Percentiles rank a stretch among this genome's conserved stretches.
Evolutionary conservation across 768 basidiomycete species (phyloP).

Genomic region (Inosperma sp.): DNA sequence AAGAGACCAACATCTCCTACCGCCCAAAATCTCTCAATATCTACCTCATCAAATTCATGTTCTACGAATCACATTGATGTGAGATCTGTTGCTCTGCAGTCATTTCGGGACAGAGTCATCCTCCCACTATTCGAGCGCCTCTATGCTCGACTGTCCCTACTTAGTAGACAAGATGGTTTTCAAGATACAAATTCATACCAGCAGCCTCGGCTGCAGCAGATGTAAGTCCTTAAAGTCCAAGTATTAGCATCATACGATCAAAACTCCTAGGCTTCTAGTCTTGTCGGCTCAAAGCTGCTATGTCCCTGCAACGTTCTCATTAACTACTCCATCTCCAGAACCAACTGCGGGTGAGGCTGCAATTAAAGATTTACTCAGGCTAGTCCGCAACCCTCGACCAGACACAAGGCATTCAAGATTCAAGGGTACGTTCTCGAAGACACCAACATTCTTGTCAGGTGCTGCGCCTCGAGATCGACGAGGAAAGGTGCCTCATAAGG

Average conservation of each 20-base stretch:
- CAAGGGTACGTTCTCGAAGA: conserved; percentile 30
- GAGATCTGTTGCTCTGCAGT: conserved; percentile 69
- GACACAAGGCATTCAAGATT: conserved; percentile 30
- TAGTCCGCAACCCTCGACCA: conserved; percentile 52
- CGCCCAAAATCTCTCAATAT: conserved; percentile 45
- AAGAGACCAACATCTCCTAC: conserved; percentile 45
- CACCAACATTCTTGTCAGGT: conserved; percentile 68
- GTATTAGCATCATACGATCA: neutral
- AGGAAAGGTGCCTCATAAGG: conserved; percentile 64
- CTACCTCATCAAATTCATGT: conserved; percentile 29
- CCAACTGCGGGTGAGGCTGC: conserved; percentile 65
- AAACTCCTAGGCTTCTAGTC: conserved; percentile 57
- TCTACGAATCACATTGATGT: conserved; percentile 67
- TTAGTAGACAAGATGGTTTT: conserved; percentile 52
- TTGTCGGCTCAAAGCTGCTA: conserved; percentile 66
- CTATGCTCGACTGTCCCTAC: conserved; percentile 49
- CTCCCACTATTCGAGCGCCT: conserved; percentile 58
- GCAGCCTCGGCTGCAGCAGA: conserved; percentile 74
- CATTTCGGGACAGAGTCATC: conserved; percentile 78
- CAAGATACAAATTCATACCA: conserved; percentile 53
- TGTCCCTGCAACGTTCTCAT: conserved; percentile 52
- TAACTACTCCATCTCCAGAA: conserved; percentile 52
- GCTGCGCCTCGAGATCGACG: conserved; percentile 73
- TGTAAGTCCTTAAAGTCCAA: conserved; percentile 41
- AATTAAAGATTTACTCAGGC: conserved; percentile 58